phyloP scores from a whole-genome alignment of 2,329 filamentous ascomycete species.

The Alternaria atra region DNA sequence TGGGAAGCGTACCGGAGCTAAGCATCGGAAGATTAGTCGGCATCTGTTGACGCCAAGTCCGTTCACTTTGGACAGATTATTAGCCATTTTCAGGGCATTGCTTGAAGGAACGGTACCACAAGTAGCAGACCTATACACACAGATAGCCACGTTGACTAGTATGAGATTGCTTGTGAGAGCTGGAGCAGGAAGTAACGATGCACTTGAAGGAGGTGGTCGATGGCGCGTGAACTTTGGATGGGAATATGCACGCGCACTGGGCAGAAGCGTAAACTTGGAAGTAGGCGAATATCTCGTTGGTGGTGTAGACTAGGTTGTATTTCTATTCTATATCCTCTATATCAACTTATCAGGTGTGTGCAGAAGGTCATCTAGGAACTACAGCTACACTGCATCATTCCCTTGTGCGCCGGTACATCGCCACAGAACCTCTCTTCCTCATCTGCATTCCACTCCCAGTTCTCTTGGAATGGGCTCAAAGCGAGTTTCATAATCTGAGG shows the following conservation, averaged over 20 bases:
- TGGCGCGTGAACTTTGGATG: conserved; percentile 83
- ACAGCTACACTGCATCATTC: conserved; percentile 93
- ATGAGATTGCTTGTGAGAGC: conserved; percentile 71
- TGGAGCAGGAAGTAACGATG: conserved; percentile 68
- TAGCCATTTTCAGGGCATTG: conserved; percentile 78
- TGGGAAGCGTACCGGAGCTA: conserved; percentile 43
- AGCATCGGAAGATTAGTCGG: conserved; percentile 76
- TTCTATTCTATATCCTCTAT: neutral
- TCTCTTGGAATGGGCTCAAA: conserved; percentile 83
- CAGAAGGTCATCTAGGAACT: conserved; percentile 65
- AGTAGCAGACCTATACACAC: conserved; percentile 59
- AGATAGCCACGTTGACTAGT: conserved; percentile 76
- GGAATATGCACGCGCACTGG: conserved; percentile 76
- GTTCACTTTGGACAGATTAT: conserved; percentile 79
- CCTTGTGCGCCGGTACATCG: conserved; percentile 79
- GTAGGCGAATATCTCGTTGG: conserved; percentile 70
- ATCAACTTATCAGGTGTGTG: neutral
- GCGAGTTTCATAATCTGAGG: conserved; percentile 82
- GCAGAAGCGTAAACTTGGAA: conserved; percentile 78
- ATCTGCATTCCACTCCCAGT: conserved; percentile 71
- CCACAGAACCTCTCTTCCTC: conserved; percentile 86
- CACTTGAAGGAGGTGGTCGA: conserved; percentile 73
- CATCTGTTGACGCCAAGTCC: conserved; percentile 79
- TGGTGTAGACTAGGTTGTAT: conserved; percentile 38
- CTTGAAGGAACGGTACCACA: conserved; percentile 57